Evolutionary conservation across 1,284 basidiomycete species (phyloP).

Genomic region (Calocybe gambosa): DNA sequence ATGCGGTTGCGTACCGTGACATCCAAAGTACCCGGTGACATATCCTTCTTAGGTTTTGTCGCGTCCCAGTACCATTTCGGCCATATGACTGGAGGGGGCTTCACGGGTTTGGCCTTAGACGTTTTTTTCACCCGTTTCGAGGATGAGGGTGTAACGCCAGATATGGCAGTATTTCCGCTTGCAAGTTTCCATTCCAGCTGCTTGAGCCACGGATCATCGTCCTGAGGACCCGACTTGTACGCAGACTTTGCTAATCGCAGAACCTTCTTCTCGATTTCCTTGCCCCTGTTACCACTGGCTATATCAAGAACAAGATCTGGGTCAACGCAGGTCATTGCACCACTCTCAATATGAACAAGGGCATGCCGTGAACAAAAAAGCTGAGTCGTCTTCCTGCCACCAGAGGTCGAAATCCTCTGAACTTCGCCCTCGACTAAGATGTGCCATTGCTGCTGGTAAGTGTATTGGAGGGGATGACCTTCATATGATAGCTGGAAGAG

Average conservation of each 20-base stretch:
- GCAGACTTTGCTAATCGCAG: constrained; percentile 32
- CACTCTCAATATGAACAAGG: constrained; percentile 31
- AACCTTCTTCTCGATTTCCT: constrained; percentile 27
- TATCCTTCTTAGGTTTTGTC: constrained; percentile 60
- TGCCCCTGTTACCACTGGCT: constrained; percentile 29
- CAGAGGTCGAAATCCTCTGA: constrained; percentile 31
- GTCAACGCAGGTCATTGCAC: constrained; percentile 33
- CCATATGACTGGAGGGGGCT: constrained; percentile 50
- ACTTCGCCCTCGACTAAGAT: constrained; percentile 29
- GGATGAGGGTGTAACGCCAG: constrained; percentile 1
- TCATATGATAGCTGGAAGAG: constrained; percentile 77
- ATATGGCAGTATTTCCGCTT: neutral
- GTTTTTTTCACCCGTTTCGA: constrained; percentile 9
- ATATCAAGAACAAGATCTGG: constrained; percentile 37
- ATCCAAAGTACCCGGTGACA: constrained; percentile 68
- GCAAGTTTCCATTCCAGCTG: constrained; percentile 65
- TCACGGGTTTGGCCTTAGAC: constrained; percentile 28
- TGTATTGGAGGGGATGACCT: constrained; percentile 61
- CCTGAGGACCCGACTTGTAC: constrained; percentile 21
- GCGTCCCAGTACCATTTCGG: constrained; percentile 99
- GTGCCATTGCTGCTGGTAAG: constrained; percentile 44
- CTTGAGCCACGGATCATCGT: constrained; percentile 48
- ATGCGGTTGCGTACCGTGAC: constrained; percentile 83
- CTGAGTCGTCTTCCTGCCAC: constrained; percentile 32
- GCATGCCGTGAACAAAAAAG: constrained; percentile 40